phyloP scores from a whole-genome alignment of 441 rosid genomes.

The Viola pubescens region DNA sequence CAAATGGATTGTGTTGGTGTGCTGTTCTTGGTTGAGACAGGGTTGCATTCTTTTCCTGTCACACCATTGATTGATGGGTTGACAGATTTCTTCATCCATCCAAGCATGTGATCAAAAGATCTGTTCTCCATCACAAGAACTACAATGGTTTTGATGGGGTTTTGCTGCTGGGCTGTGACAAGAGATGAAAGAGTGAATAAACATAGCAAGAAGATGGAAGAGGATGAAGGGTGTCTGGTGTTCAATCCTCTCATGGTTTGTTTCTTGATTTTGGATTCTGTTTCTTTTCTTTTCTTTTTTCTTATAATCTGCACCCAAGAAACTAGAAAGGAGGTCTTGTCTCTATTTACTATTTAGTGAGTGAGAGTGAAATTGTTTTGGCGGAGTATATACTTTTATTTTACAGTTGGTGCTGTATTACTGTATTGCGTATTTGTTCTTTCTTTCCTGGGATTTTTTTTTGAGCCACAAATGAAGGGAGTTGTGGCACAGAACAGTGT shows the following conservation, averaged over 20 bases:
- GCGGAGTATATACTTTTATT: too few relatives aligned
- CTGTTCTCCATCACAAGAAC: constrained; percentile 89
- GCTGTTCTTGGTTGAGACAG: constrained; percentile 38
- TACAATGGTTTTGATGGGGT: constrained; percentile 75
- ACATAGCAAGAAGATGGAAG: constrained; percentile 36
- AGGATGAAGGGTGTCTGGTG: constrained; percentile 20
- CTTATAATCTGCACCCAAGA: not conserved
- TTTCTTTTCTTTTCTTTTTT: not conserved
- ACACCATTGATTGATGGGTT: constrained; percentile 72
- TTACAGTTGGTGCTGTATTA: too few relatives aligned
- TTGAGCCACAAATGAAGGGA: too few relatives aligned
- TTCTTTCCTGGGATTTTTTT: too few relatives aligned
- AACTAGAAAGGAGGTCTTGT: too few relatives aligned
- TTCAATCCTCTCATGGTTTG: constrained; percentile 21
- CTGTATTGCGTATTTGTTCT: too few relatives aligned
- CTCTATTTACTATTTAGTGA: too few relatives aligned
- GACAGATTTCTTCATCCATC: constrained; percentile 82
- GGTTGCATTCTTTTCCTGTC: constrained; percentile 82
- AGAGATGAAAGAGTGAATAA: constrained; percentile 36
- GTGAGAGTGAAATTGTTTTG: too few relatives aligned
- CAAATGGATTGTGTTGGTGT: constrained; percentile 37
- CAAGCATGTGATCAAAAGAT: constrained; percentile 92
- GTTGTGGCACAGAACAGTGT: too few relatives aligned
- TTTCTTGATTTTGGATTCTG: not conserved
- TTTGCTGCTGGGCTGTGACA: constrained; percentile 39